Base-by-base conservation (phyloP, 768 basidiomycete genomes). In the Tricholoma bakamatsutake region DNA sequence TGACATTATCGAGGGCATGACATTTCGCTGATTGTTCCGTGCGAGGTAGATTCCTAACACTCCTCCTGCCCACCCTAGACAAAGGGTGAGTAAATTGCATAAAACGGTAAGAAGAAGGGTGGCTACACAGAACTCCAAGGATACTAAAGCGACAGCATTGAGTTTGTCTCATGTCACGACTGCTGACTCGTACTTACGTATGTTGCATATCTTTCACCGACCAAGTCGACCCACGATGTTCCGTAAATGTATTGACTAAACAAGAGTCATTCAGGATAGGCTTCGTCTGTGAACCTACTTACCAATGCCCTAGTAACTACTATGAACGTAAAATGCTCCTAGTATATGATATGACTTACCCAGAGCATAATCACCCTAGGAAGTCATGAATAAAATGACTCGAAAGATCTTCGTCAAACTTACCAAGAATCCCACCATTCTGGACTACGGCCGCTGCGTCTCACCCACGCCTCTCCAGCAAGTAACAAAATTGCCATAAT, bases 181-280 rank as follows among this genome's bases (percentile, higher is more conserved):
- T 17, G 40, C n/a, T 12, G 40, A 57, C 47, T 28, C 42, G 5
- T 24, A 76, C 88, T 59, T 65, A 91, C 84, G 91, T 93, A 69
- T 96, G 93, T 63, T 95, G 93, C 90, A 94, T 89, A 68, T 96
- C 94, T 68, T 96, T 94, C 52, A 87, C 87, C 2, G 84, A 88
- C 94, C 94, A 96, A 0, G 63, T 67, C 17, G 77, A 78, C 7
- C 90, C 90, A 49, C 84, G 88, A 66, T 97, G 93, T 64, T 93
- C 90, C 0, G 93, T 95, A 66, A 96, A 95, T 0, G 93, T 95
- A 61, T 97, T 96, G 55, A 97, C 87, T 82, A 62, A 55, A 68
- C 5, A 45, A 27, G 34, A 24, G 12, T 24, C 37, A 51, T 5
- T 42, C 46, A 56, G 45, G 39, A 8, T 15, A 30, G 13, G 21